These are phyloP conservation scores for Claviceps maximensis DNA, from an alignment of 2,329 filamentous ascomycete species.

Conservation along the genomic window DNA sequence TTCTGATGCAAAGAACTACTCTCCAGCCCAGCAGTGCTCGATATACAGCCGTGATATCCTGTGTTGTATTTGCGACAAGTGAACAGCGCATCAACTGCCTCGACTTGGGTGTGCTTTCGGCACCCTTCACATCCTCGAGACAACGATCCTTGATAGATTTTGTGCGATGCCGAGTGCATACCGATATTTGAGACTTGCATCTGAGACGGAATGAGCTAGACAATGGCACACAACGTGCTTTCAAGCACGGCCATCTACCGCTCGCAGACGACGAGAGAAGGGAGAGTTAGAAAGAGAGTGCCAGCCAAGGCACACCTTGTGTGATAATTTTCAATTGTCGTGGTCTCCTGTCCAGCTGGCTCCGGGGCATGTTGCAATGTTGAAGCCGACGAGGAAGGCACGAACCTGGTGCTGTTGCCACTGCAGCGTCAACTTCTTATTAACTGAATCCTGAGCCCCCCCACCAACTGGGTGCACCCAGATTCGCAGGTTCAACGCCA, in stretches of 20 bases:
- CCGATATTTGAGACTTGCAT: neutral
- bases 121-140: neutral
- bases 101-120: neutral
- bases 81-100: neutral
- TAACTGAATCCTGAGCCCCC: neutral
- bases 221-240: neutral
- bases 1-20: neutral
- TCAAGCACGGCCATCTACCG: neutral
- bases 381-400: neutral
- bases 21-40: neutral
- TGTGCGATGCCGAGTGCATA: neutral
- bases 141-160: neutral
- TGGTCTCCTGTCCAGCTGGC: neutral
- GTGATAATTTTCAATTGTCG: neutral
- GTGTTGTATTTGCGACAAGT: neutral
- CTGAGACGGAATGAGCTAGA: neutral
- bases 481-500: neutral
- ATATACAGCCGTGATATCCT: neutral
- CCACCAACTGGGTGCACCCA: neutral
- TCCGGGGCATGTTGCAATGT: neutral
- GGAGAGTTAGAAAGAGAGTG: neutral
- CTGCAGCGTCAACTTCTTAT: neutral
- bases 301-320: neutral
- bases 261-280: neutral
- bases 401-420: neutral